Conservation (phyloP, 345 rosid species). For the Aurinia saxatilis region DNA sequence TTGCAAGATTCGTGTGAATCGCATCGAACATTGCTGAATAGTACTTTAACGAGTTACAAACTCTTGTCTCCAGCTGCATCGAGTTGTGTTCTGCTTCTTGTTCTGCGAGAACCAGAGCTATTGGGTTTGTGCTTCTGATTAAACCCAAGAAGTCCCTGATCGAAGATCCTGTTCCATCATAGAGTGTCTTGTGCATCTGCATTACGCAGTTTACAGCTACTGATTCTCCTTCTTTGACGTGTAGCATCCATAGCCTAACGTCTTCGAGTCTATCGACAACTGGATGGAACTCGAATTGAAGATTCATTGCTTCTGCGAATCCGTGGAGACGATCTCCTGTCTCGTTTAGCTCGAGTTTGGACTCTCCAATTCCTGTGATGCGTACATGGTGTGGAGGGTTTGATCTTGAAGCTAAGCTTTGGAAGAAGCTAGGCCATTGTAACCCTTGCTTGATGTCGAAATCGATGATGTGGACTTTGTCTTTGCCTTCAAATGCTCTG, state of each 20-base stretch:
- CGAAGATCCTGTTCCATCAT: conserved; percentile 58
- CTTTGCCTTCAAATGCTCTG: conserved; percentile 90
- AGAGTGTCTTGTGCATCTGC: conserved; percentile 86
- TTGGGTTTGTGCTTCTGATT: conserved; percentile 78
- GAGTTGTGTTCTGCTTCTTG: conserved; percentile 74
- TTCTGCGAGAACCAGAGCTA: conserved; percentile 59
- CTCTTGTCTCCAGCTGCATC: conserved; percentile 46
- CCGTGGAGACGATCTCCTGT: conserved; percentile 83
- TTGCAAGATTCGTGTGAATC: conserved; percentile 47
- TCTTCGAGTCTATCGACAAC: conserved; percentile 95
- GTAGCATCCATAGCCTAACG: conserved; percentile 99
- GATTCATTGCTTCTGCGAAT: conserved; percentile 73
- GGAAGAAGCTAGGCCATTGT: conserved; percentile 96
- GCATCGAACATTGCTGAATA: conserved; percentile 80
- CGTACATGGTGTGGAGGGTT: conserved; percentile 84
- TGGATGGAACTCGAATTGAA: conserved; percentile 90
- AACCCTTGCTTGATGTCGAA: conserved; percentile 97
- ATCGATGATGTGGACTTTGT: conserved; percentile 85
- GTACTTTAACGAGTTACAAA: conserved; percentile 64
- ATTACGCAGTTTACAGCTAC: conserved; percentile 77
- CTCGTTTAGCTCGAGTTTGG: conserved; percentile 81
- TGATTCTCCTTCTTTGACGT: conserved; percentile 79
- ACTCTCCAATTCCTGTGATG: conserved; percentile 90
- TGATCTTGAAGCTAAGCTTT: conserved; percentile 72
- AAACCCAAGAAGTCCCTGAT: conserved; percentile 72